phyloP scores from a whole-genome alignment of 768 basidiomycete species.

The Phylloporus scabripes region DNA sequence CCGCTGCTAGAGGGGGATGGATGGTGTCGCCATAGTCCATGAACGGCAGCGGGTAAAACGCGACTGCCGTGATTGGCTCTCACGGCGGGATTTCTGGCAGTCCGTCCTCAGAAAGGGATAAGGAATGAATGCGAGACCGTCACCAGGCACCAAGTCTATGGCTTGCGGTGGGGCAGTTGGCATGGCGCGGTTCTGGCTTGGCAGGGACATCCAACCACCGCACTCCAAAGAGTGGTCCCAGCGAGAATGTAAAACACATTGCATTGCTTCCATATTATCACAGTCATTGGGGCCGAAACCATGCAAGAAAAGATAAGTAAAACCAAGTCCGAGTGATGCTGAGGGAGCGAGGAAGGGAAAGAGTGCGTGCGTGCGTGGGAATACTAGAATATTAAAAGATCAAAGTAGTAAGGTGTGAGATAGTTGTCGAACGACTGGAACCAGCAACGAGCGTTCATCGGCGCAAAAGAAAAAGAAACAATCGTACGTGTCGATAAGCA shows the following conservation, averaged over 20 bases:
- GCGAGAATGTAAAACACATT: constrained; percentile 1
- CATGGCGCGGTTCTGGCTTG: background rate
- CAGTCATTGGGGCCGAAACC: background rate
- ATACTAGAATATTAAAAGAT: background rate
- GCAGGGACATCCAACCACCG: background rate
- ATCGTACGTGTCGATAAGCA: background rate
- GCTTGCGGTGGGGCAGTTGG: too few relatives aligned
- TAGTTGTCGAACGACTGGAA: background rate
- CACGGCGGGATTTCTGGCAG: background rate
- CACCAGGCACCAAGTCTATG: background rate
- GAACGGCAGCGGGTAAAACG: too few relatives aligned
- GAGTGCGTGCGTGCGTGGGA: background rate
- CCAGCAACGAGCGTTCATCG: constrained; percentile 14
- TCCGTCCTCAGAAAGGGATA: background rate
- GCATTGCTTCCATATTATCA: constrained; percentile 7
- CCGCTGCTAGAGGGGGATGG: background rate
- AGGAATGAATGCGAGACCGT: background rate
- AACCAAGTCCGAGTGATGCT: background rate
- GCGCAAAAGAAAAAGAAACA: background rate
- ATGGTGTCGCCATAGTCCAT: background rate
- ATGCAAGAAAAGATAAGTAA: background rate
- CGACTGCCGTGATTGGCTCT: too few relatives aligned
- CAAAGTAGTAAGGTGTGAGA: background rate
- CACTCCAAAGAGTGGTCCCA: background rate
- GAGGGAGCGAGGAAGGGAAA: background rate